These are phyloP conservation scores for Diaporthe eres DNA, from an alignment of 2,329 filamentous ascomycete genomes.

Conservation along the genomic window DNA sequence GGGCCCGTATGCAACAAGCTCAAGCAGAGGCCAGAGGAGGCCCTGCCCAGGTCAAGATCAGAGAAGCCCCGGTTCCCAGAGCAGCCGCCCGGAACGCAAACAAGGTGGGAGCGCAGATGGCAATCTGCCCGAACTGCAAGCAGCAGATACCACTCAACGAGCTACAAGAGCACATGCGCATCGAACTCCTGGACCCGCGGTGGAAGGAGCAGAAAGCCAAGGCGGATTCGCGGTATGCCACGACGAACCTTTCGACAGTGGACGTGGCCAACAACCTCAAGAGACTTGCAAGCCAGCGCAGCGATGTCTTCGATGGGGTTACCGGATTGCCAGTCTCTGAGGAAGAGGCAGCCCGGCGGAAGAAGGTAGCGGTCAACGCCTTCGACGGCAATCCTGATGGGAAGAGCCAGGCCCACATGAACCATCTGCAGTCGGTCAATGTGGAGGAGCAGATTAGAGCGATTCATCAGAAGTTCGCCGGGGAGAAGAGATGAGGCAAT, in stretches of 20 bases:
- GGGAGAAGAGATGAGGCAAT: constrained; percentile 50
- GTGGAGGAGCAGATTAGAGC: constrained; percentile 87
- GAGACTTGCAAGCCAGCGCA: constrained; percentile 89
- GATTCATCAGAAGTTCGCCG: constrained; percentile 69
- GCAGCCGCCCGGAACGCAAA: constrained; percentile 81
- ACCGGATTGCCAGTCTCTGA: constrained; percentile 78
- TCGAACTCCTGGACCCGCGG: constrained; percentile 91
- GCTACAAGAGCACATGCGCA: constrained; percentile 92
- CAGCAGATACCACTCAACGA: constrained; percentile 90
- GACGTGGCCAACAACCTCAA: constrained; percentile 97
- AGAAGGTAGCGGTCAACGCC: constrained; percentile 76
- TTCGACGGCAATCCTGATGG: constrained; percentile 77
- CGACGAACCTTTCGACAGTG: constrained; percentile 86
- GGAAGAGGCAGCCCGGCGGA: constrained; percentile 81
- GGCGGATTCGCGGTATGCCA: constrained; percentile 85
- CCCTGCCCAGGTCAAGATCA: constrained; percentile 85
- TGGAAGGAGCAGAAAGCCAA: constrained; percentile 98
- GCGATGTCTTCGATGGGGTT: constrained; percentile 85
- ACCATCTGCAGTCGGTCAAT: constrained; percentile 77
- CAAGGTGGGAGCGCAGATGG: constrained; percentile 75
- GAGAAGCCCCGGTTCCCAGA: constrained; percentile 91
- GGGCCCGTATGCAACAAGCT: constrained; percentile 78
- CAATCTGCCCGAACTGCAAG: constrained; percentile 92
- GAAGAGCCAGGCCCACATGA: constrained; percentile 67
- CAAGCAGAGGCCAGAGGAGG: constrained; percentile 82